phyloP scores from a whole-genome alignment of 176 grass and related monocot species.

The Microstegium vimineum region DNA sequence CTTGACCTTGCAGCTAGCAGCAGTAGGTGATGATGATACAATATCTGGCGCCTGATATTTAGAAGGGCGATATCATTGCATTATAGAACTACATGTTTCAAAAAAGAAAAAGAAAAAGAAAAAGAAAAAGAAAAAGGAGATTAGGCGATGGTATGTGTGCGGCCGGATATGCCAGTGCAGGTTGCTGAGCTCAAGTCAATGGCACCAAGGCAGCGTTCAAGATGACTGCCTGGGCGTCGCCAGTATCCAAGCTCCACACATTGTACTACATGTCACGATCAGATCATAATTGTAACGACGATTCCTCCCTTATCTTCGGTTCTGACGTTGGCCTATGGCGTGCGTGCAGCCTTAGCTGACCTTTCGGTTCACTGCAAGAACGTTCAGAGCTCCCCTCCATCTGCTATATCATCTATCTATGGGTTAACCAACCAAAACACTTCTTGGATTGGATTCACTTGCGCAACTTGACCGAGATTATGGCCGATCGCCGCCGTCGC shows the following conservation, averaged over 20 bases:
- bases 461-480: not conserved
- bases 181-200: slow-evolving; percentile 21
- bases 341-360: slow-evolving; percentile 47
- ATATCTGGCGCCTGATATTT: not conserved
- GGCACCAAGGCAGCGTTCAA: slow-evolving; percentile 13
- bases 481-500: not conserved
- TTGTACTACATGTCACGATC: slow-evolving; percentile 17
- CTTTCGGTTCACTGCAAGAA: slow-evolving; percentile 24
- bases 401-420: not conserved
- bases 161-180: not conserved
- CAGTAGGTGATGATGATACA: not conserved
- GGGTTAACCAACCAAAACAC: not conserved
- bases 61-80: not conserved
- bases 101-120: not conserved
- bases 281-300: slow-evolving; percentile 22
- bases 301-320: slow-evolving; percentile 35
- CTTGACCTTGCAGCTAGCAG: slow-evolving; percentile 5
- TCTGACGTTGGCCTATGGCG: slow-evolving; percentile 40
- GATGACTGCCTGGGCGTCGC: not conserved
- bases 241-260: slow-evolving; percentile 22
- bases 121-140: not conserved
- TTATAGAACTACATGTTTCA: not conserved
- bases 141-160: not conserved
- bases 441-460: slow-evolving; percentile 6
- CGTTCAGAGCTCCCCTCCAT: not conserved